Percentiles rank a stretch among this genome's conserved stretches.
Evolutionary conservation across 2,329 filamentous ascomycete genomes (phyloP).

Genomic region (Chaetomium globosum): DNA sequence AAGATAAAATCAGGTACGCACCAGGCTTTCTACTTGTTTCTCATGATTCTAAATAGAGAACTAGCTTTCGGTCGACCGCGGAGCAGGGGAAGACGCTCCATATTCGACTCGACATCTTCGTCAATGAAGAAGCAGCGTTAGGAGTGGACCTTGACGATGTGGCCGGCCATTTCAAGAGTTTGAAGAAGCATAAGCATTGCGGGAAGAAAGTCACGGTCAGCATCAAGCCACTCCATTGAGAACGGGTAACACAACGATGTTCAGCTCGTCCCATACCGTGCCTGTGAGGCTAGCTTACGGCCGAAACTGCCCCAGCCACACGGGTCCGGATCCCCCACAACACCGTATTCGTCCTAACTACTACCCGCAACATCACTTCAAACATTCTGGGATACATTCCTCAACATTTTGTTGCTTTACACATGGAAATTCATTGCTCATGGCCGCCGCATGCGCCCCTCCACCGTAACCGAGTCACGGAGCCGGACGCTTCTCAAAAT

Average conservation of each 20-base stretch:
- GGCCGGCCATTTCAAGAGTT: constrained; percentile 41
- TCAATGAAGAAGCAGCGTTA: constrained; percentile 39
- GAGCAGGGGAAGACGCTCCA: constrained; percentile 44
- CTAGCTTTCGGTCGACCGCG: constrained; percentile 34
- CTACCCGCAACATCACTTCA: not conserved
- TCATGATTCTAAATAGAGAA: not conserved
- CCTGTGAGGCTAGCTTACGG: not conserved
- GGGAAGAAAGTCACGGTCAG: constrained; percentile 41
- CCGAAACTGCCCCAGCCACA: not conserved
- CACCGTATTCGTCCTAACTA: not conserved
- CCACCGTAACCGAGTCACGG: not conserved
- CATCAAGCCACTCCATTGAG: constrained; percentile 19
- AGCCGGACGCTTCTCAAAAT: not conserved
- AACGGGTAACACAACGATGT: not conserved
- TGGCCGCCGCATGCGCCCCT: not conserved
- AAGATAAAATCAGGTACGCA: constrained; percentile 47
- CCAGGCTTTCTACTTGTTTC: not conserved
- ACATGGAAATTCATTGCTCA: constrained; percentile 2
- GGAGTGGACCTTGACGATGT: constrained; percentile 44
- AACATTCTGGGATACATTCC: not conserved
- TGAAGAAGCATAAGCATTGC: constrained; percentile 43
- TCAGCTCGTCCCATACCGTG: not conserved
- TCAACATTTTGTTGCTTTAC: not conserved
- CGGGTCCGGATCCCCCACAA: not conserved
- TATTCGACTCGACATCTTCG: constrained; percentile 44